Evolutionary conservation across 129 eudicot species (phyloP), one percentile per base, ranked within the genome.

Genomic region (Arctium minus): DNA sequence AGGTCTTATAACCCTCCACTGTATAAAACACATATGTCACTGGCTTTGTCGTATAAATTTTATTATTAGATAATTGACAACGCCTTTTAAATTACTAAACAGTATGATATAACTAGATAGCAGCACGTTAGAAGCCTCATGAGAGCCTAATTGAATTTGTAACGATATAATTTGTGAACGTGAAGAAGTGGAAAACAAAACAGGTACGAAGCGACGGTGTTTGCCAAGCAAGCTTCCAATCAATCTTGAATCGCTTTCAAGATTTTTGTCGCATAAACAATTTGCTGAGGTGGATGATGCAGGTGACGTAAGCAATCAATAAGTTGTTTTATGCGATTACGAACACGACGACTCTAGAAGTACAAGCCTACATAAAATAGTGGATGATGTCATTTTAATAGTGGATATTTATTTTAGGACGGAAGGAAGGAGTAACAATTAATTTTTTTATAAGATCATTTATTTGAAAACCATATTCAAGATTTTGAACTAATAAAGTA

Each of bases 291-390:
- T 31, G 82, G 90, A 42, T 83, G 85, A 38, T 74, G 85, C 30
- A 85, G 88, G 44, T 85, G 90, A 22, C 90, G 82, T 38, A 85
- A 81, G 73, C 88, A 85, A 56, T 85, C 35, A 18, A 85, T 80
- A 53, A 85, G 84, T 73, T 79, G 88, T 11, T 75, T 73, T 22
- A 88, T 30, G 48, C 86, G 82, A 70, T 85, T 74, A 40, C 80
- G 73, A 53, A 76, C 22, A 30, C 72, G 86, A 4, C 85, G 75
- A 67, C 84, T 85, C 86, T 84, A 85, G 48, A 81, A 64, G 75
- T 79, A 72, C 38, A 85, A 33, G 6, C 88, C 86, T 0, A 88
- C 15, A 33, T 33, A 33, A 33, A 0, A 33, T 33, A 1, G 36
- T 33, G 27, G 27, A 22, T 22, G 27, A 33, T 33, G 36, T 33